phyloP scores from a whole-genome alignment of 2,329 filamentous ascomycete genomes.

The Aspergillus quadricinctus region DNA sequence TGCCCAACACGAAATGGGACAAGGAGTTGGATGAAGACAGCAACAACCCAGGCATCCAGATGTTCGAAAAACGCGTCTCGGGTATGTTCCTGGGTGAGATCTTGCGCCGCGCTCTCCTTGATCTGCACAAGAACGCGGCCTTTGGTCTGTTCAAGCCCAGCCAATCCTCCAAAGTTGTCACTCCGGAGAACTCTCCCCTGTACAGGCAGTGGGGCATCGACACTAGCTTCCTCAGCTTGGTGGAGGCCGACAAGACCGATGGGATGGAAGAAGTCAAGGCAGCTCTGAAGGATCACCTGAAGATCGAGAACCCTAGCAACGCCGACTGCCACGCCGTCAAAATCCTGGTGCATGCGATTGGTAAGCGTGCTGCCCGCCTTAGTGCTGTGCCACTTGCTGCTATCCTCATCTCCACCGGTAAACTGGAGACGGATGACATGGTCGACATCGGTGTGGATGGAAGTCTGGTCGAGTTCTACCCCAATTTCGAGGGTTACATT shows the following conservation, averaged over 20 bases:
- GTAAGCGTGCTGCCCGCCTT: constrained; percentile 80
- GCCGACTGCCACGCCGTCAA: constrained; percentile 90
- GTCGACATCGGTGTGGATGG: constrained; percentile 94
- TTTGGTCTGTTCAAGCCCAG: constrained; percentile 70
- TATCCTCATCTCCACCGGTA: constrained; percentile 74
- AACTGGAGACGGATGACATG: constrained; percentile 63
- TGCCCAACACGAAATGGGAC: constrained; percentile 84
- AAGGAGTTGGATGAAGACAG: constrained; percentile 70
- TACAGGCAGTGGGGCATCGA: constrained; percentile 85
- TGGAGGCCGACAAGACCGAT: constrained; percentile 72
- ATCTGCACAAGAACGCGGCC: constrained; percentile 64
- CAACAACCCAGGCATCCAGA: constrained; percentile 89
- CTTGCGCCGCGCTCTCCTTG: constrained; percentile 69
- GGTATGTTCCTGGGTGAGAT: constrained; percentile 99
- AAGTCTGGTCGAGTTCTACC: constrained; percentile 92
- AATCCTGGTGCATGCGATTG: constrained; percentile 74
- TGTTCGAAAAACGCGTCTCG: constrained; percentile 98
- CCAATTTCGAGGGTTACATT: constrained; percentile 83
- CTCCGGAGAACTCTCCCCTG: constrained; percentile 62
- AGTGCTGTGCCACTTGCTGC: constrained; percentile 84
- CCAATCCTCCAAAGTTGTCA: constrained; percentile 69
- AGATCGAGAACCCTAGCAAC: constrained; percentile 68
- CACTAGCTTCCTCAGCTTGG: constrained; percentile 81
- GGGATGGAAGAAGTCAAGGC: constrained; percentile 71
- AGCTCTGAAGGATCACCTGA: constrained; percentile 70